Percentiles rank a stretch among this genome's conserved stretches.
phyloP scores from a whole-genome alignment of 495 filamentous ascomycete genomes.

The Chaetomium fimeti region DNA sequence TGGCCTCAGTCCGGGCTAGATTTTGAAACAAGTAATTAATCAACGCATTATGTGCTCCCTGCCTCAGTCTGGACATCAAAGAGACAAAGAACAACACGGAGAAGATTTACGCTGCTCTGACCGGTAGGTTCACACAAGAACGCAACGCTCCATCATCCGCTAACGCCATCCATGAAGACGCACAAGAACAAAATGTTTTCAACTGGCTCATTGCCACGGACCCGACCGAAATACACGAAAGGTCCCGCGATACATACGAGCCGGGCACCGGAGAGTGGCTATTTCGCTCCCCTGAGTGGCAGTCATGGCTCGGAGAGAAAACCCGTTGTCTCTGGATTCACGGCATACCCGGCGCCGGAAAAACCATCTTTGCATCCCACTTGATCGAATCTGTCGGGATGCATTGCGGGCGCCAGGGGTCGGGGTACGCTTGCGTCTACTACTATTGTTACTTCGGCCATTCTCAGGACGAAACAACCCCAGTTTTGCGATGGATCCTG shows the following conservation, averaged over 20 bases:
- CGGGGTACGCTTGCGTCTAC: slow-evolving; percentile 28
- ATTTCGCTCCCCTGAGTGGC: slow-evolving; percentile 30
- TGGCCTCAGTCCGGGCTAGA: neutral
- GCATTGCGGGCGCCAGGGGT: neutral
- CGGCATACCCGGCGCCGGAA: slow-evolving; percentile 47
- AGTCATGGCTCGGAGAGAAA: slow-evolving; percentile 27
- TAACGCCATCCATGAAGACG: neutral
- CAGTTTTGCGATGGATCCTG: slow-evolving; percentile 34
- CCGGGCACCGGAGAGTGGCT: slow-evolving; percentile 33
- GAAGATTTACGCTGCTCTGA: neutral
- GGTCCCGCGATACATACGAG: slow-evolving; percentile 26
- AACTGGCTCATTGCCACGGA: slow-evolving; percentile 19
- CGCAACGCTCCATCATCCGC: neutral
- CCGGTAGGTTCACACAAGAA: neutral
- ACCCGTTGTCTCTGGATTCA: slow-evolving; percentile 39
- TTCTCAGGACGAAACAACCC: slow-evolving; percentile 35
- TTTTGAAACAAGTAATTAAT: too few relatives aligned
- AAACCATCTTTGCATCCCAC: slow-evolving; percentile 41
- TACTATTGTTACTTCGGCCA: slow-evolving; percentile 44
- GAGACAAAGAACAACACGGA: neutral
- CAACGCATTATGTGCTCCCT: neutral
- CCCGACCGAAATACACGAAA: slow-evolving; percentile 26
- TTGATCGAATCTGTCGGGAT: slow-evolving; percentile 28
- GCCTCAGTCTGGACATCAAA: neutral
- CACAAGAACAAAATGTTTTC: neutral